phyloP scores from a whole-genome alignment of 164 flowering plant genomes.

The Vitis cinerea region DNA sequence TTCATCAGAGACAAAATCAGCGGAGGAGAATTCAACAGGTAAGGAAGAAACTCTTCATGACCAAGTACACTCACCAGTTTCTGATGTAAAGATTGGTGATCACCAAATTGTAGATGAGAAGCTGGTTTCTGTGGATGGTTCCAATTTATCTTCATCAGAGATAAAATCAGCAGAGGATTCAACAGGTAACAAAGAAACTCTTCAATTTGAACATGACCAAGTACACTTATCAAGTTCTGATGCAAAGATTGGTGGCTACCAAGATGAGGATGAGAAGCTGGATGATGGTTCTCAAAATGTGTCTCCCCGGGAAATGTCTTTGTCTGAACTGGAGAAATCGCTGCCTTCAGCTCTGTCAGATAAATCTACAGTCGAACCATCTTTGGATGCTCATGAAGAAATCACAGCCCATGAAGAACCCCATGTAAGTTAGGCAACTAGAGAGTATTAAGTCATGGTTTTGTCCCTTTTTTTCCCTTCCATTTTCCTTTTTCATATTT shows the following conservation, averaged over 20 bases:
- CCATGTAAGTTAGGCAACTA: conserved; percentile 30
- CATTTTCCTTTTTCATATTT: neutral
- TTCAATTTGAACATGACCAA: too few species aligned
- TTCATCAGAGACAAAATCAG: conserved; percentile 14
- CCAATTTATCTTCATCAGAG: too few species aligned
- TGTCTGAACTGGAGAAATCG: conserved; percentile 17
- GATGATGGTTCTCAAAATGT: conserved; percentile 11
- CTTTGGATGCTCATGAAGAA: conserved; percentile 15
- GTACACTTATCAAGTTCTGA: too few species aligned
- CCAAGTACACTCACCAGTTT: conserved; percentile 10
- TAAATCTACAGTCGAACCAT: conserved; percentile 24
- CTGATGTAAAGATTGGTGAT: conserved; percentile 1
- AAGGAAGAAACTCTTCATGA: conserved; percentile 9
- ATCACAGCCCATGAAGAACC: conserved; percentile 19
- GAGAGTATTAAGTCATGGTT: too few species aligned
- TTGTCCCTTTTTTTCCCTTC: neutral
- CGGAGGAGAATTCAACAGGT: conserved; percentile 5
- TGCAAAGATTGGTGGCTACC: too few species aligned
- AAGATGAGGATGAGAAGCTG: conserved; percentile 5
- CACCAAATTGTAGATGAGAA: conserved; percentile 19
- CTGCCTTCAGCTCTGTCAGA: conserved; percentile 16
- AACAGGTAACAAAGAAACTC: too few species aligned
- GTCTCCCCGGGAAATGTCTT: conserved; percentile 17
- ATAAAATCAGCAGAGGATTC: too few species aligned
- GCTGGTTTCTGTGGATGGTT: too few species aligned